Evolutionary conservation across 129 eudicot genomes (phyloP).

Genomic region (Flaveria trinervia): DNA sequence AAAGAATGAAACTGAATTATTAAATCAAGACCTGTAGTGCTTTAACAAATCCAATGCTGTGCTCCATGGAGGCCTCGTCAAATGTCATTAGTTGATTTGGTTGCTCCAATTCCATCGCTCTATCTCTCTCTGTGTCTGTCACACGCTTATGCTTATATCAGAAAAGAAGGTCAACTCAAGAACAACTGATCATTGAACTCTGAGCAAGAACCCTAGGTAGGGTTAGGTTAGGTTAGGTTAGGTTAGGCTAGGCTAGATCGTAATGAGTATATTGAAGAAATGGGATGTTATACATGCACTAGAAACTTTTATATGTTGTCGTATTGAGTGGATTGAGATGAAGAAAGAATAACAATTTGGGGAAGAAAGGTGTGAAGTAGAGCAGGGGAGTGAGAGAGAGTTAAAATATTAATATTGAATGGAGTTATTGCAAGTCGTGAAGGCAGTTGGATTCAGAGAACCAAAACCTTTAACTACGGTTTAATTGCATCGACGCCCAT

Average conservation of each 20-base stretch:
- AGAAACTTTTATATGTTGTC: too few species aligned
- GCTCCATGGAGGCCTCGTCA: conserved; percentile 84
- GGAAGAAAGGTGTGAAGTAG: neutral
- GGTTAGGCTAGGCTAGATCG: conserved; percentile 9
- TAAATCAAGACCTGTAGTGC: conserved; percentile 70
- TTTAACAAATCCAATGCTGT: conserved; percentile 77
- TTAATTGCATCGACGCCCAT: neutral
- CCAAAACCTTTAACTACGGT: neutral
- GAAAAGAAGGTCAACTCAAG: neutral
- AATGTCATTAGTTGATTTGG: conserved; percentile 48
- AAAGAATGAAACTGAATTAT: too few species aligned
- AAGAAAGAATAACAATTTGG: neutral
- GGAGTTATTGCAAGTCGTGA: neutral
- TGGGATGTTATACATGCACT: neutral
- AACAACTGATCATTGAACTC: conserved; percentile 27
- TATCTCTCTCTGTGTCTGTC: neutral
- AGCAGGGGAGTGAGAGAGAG: too few species aligned
- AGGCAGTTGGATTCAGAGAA: neutral
- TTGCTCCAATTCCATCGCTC: conserved; percentile 43
- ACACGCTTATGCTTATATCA: conserved; percentile 6
- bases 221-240: neutral
- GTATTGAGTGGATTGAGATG: neutral
- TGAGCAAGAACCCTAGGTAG: neutral
- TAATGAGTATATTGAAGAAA: neutral
- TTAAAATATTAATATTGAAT: neutral